These are phyloP conservation scores for Phlegmacium glaucopus DNA, from an alignment of 768 basidiomycete species.

Conservation along the genomic window DNA sequence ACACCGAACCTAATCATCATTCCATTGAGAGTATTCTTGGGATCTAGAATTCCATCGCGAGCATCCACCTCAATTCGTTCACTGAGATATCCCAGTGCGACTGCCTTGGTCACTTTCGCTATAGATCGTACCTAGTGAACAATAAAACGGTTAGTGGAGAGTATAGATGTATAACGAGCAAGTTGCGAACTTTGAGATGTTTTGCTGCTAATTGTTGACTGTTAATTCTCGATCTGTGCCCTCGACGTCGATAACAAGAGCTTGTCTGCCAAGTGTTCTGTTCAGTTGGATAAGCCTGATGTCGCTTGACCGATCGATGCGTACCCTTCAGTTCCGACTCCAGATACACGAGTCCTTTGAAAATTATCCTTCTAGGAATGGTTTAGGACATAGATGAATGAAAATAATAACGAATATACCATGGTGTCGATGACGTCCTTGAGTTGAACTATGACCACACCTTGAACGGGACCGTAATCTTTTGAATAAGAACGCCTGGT, in stretches of 20 bases:
- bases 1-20: slow-evolving; percentile 46
- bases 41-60: slow-evolving; percentile 83
- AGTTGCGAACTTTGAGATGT: too few relatives aligned
- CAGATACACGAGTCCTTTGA: slow-evolving; percentile 79
- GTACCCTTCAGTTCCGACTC: slow-evolving; percentile 81
- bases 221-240: slow-evolving; percentile 88
- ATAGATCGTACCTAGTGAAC: too few relatives aligned
- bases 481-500: too few relatives aligned
- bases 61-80: slow-evolving; percentile 92
- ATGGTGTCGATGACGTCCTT: slow-evolving; percentile 77
- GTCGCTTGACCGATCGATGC: slow-evolving; percentile 75
- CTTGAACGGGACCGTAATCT: too few relatives aligned
- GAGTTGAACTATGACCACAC: slow-evolving; percentile 79
- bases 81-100: too few relatives aligned
- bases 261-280: slow-evolving; percentile 85
- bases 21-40: slow-evolving; percentile 64
- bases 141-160: too few relatives aligned
- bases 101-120: too few relatives aligned
- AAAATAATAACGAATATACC: slow-evolving; percentile 28
- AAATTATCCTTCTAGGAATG: too few relatives aligned
- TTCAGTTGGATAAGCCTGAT: not conserved
- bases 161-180: too few relatives aligned
- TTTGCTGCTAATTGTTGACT: slow-evolving; percentile 82
- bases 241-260: slow-evolving; percentile 82
- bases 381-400: not conserved